A percentile compares a stretch with the other conserved stretches of the same genome.
These are phyloP conservation scores for Cynanchum wilfordii DNA, from an alignment of 257 asterid genomes.

Conservation along the genomic window DNA sequence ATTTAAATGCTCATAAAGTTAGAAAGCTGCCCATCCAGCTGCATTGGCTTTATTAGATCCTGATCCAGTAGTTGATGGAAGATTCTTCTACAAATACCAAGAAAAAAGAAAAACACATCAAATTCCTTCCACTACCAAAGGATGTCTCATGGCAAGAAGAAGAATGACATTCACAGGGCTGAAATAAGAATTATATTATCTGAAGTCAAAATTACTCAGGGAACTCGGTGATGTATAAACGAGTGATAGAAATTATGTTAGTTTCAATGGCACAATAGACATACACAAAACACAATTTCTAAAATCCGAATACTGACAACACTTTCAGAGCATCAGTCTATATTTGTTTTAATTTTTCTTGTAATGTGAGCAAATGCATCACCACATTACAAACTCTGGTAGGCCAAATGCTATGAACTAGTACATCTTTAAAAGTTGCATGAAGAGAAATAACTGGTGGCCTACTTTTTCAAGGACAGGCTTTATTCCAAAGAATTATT, in stretches of 20 bases:
- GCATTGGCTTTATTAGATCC: slow-evolving; percentile 59
- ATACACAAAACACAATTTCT: neutral
- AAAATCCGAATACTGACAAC: neutral
- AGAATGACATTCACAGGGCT: neutral
- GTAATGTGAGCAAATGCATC: neutral
- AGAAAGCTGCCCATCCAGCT: slow-evolving; percentile 99
- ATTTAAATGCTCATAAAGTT: slow-evolving; percentile 21
- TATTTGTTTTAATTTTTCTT: neutral
- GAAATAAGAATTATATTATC: neutral
- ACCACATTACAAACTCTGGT: neutral
- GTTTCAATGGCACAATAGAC: neutral
- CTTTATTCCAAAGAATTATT: neutral
- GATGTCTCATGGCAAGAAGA: neutral
- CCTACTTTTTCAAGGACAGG: neutral
- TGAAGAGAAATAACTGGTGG: neutral
- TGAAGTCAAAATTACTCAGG: neutral
- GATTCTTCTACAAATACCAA: slow-evolving; percentile 63
- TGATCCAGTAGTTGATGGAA: slow-evolving; percentile 63
- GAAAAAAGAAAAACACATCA: slow-evolving; percentile 2
- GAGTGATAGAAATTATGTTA: neutral
- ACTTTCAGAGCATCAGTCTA: neutral
- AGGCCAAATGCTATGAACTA: neutral
- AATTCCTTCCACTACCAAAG: neutral
- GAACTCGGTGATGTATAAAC: neutral
- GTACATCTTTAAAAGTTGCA: neutral